Conservation (phyloP, 2,329 filamentous ascomycete species). For the Didymella pomorum region DNA sequence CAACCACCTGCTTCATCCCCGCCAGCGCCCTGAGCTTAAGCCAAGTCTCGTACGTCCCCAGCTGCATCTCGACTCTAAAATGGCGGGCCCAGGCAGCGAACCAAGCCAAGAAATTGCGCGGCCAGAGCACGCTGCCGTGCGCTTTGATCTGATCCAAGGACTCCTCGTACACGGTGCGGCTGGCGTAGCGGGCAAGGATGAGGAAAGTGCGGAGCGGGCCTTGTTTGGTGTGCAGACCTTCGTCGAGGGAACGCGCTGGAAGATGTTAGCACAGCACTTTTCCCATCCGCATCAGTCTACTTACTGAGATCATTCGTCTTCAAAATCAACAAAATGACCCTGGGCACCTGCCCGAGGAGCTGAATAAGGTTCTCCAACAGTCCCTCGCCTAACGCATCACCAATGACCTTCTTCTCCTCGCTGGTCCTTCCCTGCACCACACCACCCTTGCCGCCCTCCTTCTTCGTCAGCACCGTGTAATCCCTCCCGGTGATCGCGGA, state of each 20-base stretch:
- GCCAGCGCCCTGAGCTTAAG: slow-evolving; percentile 60
- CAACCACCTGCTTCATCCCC: slow-evolving; percentile 50
- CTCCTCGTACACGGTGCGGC: slow-evolving; percentile 68
- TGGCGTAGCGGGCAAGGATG: slow-evolving; percentile 70
- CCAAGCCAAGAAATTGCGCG: slow-evolving; percentile 60
- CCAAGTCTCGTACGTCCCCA: slow-evolving; percentile 66
- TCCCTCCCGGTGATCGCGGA: slow-evolving; percentile 96
- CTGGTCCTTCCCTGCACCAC: slow-evolving; percentile 68
- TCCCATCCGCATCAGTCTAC: no score
- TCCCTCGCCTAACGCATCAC: slow-evolving; percentile 82
- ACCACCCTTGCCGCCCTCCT: slow-evolving; percentile 37
- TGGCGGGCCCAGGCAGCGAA: slow-evolving; percentile 63
- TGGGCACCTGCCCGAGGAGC: slow-evolving; percentile 84
- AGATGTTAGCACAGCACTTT: slow-evolving; percentile 18
- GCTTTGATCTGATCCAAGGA: slow-evolving; percentile 60
- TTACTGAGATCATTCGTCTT: slow-evolving; percentile 95
- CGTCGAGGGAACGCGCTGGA: slow-evolving; percentile 82
- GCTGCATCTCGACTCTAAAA: slow-evolving; percentile 64
- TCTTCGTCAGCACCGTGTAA: slow-evolving; percentile 74
- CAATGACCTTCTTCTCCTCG: slow-evolving; percentile 87
- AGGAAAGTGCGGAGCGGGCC: slow-evolving; percentile 69
- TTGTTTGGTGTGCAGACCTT: slow-evolving; percentile 79
- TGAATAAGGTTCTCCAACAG: slow-evolving; percentile 88
- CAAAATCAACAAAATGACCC: slow-evolving; percentile 91
- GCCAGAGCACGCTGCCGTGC: slow-evolving; percentile 58